These are phyloP conservation scores for Elsinoe perseae DNA, from an alignment of 2,329 filamentous ascomycete species.

Conservation along the genomic window DNA sequence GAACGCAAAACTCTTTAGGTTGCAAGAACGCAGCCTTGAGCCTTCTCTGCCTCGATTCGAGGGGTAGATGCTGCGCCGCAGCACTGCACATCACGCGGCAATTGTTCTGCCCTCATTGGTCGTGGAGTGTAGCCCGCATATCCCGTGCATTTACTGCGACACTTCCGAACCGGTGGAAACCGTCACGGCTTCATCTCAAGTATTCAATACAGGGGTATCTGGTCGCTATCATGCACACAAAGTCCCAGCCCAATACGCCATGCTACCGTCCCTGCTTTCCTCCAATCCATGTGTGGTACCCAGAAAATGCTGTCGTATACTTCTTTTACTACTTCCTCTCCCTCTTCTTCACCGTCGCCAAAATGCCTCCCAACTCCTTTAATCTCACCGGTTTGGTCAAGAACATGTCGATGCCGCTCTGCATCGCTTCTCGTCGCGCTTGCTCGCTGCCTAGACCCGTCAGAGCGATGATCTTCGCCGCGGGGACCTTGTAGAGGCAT, in stretches of 20 bases:
- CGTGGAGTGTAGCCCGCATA: no score
- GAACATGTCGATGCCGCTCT: conserved; percentile 27
- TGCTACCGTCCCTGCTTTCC: not conserved
- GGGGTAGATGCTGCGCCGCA: no score
- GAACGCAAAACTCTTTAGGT: no score
- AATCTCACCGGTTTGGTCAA: conserved; percentile 28
- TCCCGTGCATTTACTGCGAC: no score
- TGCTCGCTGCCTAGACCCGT: conserved; percentile 21
- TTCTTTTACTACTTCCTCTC: not conserved
- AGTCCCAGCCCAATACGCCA: not conserved
- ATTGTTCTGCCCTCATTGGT: no score
- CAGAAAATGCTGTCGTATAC: not conserved
- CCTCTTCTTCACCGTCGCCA: conserved; percentile 6
- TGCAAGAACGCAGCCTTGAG: no score
- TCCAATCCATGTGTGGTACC: not conserved
- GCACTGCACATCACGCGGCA: no score
- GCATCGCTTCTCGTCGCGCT: conserved; percentile 25
- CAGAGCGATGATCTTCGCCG: conserved; percentile 22
- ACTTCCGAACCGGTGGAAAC: no score
- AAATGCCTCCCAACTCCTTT: conserved; percentile 23
- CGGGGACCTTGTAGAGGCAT: conserved; percentile 21
- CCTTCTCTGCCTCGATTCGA: no score
- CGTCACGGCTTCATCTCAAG: not conserved
- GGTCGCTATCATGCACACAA: not conserved
- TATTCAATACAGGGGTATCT: conserved; percentile 6